Evolutionary conservation across 495 filamentous ascomycete genomes (phyloP), one percentile per base, ranked within the genome.

Genomic region (Clohesyomyces aquaticus): DNA sequence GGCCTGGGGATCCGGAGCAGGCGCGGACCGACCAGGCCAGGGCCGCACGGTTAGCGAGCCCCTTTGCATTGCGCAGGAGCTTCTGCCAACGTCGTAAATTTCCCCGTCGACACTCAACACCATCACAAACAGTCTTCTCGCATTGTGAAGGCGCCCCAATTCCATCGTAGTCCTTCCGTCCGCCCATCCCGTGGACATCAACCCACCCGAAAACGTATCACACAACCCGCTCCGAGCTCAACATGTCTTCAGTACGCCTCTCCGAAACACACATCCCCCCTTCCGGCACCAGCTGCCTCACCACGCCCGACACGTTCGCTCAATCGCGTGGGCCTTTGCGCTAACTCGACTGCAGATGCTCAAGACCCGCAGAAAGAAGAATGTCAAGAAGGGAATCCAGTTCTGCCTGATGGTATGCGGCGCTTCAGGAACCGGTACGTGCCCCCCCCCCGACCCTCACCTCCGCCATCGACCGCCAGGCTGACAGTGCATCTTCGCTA

Each of bases 351-450:
- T 18, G n/a, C 41, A 70, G 67, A 70, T 70, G 43, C 67, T 93
- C 77, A 92, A 95, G 88, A 92, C 96, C 77, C 93, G 94, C 79
- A 88, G 91, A 75, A 98, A 98, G 93, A 98, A 98, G 87, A 97
- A 98, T 84, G 93, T 98, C 80, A 98, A 98, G 89, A 98, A 98
- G 88, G 94, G 94, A 69, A 97, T 98, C 73, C 95, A 98, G 83
- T 98, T 98, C 83, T 98, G 93, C 80, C 75, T 98, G 87, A 98
- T 98, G 94, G 94, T 98, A 70, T 98, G 95, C 76, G 94, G 94
- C 80, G 93, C 94, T 73, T 96, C 93, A 70, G 94, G 94, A 77
- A 98, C 94, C 77, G 93, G 93, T 97, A 85, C 70, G 85, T 80
- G n/a, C 43, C 27, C 12, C 43, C 50, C 27, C 46, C 29, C 41